Evolutionary conservation across 345 rosid species (phyloP).

Genomic region (Noccaea caerulescens): DNA sequence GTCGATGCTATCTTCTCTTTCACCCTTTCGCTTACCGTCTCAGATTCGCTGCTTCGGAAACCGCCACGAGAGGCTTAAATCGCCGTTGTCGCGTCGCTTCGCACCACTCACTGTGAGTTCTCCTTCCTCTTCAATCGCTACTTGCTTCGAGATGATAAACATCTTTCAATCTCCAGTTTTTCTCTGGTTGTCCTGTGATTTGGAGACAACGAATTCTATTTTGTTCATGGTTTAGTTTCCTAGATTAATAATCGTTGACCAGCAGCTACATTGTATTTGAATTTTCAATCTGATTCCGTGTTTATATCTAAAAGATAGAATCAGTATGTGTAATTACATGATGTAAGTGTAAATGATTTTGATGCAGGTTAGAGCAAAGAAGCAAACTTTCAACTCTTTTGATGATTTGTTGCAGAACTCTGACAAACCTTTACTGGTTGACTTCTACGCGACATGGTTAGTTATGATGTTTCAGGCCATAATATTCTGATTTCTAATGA

Average conservation of each 20-base stretch:
- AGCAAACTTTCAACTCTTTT: conserved; percentile 69
- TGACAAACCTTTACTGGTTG: conserved; percentile 80
- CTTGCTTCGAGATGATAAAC: background rate
- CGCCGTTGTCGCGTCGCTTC: conserved; percentile 44
- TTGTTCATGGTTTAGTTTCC: conserved; percentile 4
- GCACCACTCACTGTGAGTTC: conserved; percentile 42
- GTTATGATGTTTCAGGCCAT: background rate
- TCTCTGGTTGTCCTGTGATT: background rate
- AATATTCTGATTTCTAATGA: background rate
- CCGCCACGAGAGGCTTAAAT: conserved; percentile 26
- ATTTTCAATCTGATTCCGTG: too few species aligned
- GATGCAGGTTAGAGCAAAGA: conserved; percentile 68
- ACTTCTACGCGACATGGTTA: conserved; percentile 92
- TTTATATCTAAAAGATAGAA: background rate
- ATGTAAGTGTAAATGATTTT: conserved; percentile 1
- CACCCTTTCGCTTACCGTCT: conserved; percentile 44
- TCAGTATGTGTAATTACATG: background rate
- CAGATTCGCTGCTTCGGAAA: conserved; percentile 44
- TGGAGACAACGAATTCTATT: background rate
- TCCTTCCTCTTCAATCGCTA: background rate
- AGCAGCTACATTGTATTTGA: too few species aligned
- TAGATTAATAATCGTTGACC: background rate
- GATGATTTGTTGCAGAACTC: conserved; percentile 73
- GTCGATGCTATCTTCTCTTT: conserved; percentile 39
- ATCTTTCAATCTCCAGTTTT: background rate